Percentiles rank a stretch among this genome's conserved stretches.
phyloP scores from a whole-genome alignment of 306 rosid genomes.

The Mucuna pruriens region DNA sequence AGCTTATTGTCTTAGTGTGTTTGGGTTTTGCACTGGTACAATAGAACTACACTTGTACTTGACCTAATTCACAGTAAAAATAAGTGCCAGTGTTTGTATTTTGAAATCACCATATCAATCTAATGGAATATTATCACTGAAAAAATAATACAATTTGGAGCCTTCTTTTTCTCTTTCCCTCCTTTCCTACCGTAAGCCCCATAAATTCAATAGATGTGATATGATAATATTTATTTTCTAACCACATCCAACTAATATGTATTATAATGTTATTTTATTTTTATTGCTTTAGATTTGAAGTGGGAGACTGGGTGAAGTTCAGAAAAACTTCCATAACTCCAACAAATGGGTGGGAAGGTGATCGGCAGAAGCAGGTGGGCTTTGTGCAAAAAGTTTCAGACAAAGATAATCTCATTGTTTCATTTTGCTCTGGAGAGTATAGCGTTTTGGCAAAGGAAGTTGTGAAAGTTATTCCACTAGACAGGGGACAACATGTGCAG shows the following conservation, averaged over 20 bases:
- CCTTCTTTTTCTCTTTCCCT: not conserved
- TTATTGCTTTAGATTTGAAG: slow-evolving; percentile 53
- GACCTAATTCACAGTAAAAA: not conserved
- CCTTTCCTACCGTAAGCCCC: not conserved
- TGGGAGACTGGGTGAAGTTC: slow-evolving; percentile 81
- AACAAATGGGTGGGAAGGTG: slow-evolving; percentile 72
- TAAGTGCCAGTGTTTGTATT: not conserved
- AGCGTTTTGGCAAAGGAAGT: slow-evolving; percentile 68
- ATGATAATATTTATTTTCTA: not conserved
- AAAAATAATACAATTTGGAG: not conserved
- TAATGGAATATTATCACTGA: not conserved
- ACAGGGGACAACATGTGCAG: slow-evolving; percentile 82
- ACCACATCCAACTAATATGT: not conserved
- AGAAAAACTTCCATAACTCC: slow-evolving; percentile 67
- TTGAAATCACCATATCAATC: not conserved
- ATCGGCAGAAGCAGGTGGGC: slow-evolving; percentile 65
- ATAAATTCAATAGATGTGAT: not conserved
- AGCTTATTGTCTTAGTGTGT: not conserved
- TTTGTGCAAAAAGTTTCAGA: slow-evolving; percentile 71
- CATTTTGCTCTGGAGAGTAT: slow-evolving; percentile 78
- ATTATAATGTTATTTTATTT: not conserved
- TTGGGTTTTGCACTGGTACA: not conserved
- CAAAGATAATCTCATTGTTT: slow-evolving; percentile 61
- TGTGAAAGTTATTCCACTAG: slow-evolving; percentile 78
- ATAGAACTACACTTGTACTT: not conserved